Conservation (phyloP, 2,329 filamentous ascomycete genomes). For the Biscogniauxia marginata region DNA sequence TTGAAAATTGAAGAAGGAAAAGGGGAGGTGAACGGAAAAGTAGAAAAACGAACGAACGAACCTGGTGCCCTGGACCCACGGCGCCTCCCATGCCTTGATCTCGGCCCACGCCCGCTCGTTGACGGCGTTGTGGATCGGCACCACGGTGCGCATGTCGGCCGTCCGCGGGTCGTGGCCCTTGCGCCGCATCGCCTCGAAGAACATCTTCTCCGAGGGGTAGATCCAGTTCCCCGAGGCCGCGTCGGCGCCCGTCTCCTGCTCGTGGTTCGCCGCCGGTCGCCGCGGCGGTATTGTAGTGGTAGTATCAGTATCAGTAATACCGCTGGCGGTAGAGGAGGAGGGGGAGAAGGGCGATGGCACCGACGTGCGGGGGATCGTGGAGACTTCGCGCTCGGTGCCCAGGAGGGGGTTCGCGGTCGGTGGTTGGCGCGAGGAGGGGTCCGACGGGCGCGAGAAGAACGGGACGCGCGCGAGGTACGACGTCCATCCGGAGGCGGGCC, state of each 20-base stretch:
- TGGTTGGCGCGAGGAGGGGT: conserved; percentile 13
- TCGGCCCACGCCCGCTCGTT: conserved; percentile 95
- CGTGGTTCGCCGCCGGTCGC: conserved; percentile 58
- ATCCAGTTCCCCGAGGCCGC: conserved; percentile 83
- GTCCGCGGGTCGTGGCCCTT: conserved; percentile 74
- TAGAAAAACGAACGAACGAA: conserved; percentile 34
- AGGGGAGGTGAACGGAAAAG: background rate
- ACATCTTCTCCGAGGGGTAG: conserved; percentile 95
- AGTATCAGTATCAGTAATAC: too few relatives aligned
- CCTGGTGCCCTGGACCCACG: conserved; percentile 58
- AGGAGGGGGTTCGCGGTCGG: conserved; percentile 38
- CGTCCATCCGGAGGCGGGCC: conserved; percentile 39
- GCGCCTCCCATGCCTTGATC: conserved; percentile 84
- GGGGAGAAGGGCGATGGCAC: conserved; percentile 32
- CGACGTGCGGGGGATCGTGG: conserved; percentile 71
- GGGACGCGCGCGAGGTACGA: conserved; percentile 43
- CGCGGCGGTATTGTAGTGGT: conserved; percentile 35
- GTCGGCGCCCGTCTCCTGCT: conserved; percentile 74
- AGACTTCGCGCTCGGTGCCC: conserved; percentile 69
- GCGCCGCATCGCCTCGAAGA: conserved; percentile 94
- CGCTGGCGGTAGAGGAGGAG: conserved; percentile 39
- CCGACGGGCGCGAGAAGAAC: conserved; percentile 36
- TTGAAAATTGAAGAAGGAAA: background rate
- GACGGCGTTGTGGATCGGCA: conserved; percentile 97
- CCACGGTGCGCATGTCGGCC: conserved; percentile 83